Conservation (phyloP, 495 filamentous ascomycete species). For the Aspergillus heteromorphus region DNA sequence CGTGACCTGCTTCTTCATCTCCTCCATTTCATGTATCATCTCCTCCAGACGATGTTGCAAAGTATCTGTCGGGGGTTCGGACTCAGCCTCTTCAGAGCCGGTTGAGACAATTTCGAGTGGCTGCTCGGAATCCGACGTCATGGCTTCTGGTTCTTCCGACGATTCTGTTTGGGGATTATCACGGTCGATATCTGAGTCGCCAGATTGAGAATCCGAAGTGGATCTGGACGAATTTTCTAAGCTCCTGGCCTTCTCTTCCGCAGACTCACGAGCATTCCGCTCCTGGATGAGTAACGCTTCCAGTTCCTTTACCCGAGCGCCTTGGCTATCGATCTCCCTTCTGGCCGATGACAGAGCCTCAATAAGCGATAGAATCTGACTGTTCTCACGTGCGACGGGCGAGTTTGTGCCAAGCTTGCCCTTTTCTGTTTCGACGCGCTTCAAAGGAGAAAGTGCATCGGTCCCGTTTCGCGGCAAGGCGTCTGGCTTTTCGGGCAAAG, state of each 20-base stretch:
- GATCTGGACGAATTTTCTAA: conserved; percentile 49
- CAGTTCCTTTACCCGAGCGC: conserved; percentile 69
- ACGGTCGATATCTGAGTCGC: conserved; percentile 29
- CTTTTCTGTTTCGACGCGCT: conserved; percentile 70
- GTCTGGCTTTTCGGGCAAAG: conserved; percentile 85
- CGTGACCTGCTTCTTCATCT: conserved; percentile 75
- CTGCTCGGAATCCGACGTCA: conserved; percentile 5
- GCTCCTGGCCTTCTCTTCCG: conserved; percentile 72
- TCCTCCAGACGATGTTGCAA: conserved; percentile 71
- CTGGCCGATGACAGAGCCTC: conserved; percentile 76
- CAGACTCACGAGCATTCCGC: conserved; percentile 70
- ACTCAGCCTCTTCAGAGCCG: conserved; percentile 29
- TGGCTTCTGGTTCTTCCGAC: conserved; percentile 9
- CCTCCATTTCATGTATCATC: conserved; percentile 78
- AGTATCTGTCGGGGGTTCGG: conserved; percentile 28
- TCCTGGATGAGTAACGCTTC: conserved; percentile 76
- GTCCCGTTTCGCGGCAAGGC: conserved; percentile 41
- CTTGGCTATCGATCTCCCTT: conserved; percentile 74
- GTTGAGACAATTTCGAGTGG: conserved; percentile 22
- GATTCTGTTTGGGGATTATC: conserved; percentile 10
- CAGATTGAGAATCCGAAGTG: conserved; percentile 15
- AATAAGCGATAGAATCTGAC: conserved; percentile 72
- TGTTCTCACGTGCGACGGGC: conserved; percentile 59
- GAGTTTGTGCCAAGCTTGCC: conserved; percentile 55
- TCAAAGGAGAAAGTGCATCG: conserved; percentile 52